phyloP scores from a whole-genome alignment of 495 filamentous ascomycete genomes.

The Podospora fimiseda region DNA sequence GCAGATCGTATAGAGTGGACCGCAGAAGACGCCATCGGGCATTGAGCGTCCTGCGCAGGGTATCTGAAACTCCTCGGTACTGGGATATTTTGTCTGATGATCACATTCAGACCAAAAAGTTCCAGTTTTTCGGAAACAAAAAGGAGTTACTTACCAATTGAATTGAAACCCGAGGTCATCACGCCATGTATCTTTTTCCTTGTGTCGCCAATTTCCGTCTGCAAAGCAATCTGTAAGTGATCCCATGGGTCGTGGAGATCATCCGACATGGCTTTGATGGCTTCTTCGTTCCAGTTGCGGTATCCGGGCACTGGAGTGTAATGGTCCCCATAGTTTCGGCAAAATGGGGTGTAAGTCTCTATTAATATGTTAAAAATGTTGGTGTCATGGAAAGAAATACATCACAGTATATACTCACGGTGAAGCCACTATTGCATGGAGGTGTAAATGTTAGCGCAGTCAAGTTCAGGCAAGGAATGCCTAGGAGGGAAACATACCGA shows the following conservation, averaged over 20 bases:
- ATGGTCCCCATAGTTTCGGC: constrained; percentile 27
- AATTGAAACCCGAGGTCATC: neutral
- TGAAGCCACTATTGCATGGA: constrained; percentile 16
- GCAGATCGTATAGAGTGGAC: neutral
- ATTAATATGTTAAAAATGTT: neutral
- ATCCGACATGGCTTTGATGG: constrained; percentile 27
- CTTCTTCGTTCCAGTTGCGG: constrained; percentile 37
- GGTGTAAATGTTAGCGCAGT: neutral
- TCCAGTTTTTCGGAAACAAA: too few relatives aligned
- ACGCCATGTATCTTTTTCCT: neutral
- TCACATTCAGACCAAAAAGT: neutral
- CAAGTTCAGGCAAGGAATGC: neutral
- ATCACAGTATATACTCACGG: neutral
- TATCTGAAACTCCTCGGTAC: neutral
- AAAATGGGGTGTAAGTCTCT: constrained; percentile 31
- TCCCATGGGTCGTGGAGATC: constrained; percentile 26
- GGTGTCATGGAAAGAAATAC: constrained; percentile 4
- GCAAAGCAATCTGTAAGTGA: constrained; percentile 1
- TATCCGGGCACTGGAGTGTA: constrained; percentile 11
- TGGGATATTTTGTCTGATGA: neutral
- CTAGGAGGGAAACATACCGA: neutral
- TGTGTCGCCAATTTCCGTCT: neutral
- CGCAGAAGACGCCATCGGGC: neutral
- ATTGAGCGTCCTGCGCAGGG: neutral
- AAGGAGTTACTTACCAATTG: too few relatives aligned